Conservation (phyloP, 441 rosid genomes). For the Theobroma grandiflorum region DNA sequence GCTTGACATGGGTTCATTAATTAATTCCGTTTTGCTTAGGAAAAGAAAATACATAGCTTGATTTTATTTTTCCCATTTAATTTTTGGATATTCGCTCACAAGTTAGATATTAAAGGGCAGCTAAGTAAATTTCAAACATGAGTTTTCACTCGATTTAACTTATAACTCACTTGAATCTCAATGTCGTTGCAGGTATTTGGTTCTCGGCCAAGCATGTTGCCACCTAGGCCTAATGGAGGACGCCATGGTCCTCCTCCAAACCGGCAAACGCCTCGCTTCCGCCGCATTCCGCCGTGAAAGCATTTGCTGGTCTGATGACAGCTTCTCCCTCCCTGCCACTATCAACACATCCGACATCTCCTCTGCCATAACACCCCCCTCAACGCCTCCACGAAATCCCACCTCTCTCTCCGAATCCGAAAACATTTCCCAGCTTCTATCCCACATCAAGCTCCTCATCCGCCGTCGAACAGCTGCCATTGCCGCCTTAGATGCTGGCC, state of each 20-base stretch:
- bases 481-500: conserved; percentile 82
- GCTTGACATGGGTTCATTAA: not conserved
- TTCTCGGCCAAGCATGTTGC: conserved; percentile 93
- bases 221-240: conserved; percentile 96
- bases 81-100: too few relatives aligned
- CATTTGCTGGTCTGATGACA: conserved; percentile 84
- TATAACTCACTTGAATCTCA: conserved; percentile 1
- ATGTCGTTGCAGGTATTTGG: conserved; percentile 64
- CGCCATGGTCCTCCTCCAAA: conserved; percentile 93
- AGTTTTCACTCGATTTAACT: not conserved
- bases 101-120: not conserved
- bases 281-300: conserved; percentile 94
- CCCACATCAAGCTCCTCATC: conserved; percentile 83
- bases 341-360: conserved; percentile 38
- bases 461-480: conserved; percentile 88
- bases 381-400: conserved; percentile 58
- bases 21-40: not conserved
- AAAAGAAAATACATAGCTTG: not conserved
- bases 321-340: conserved; percentile 66
- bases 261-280: conserved; percentile 87
- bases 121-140: not conserved
- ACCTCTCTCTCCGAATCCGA: conserved; percentile 50
- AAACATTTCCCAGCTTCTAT: conserved; percentile 64
- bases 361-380: conserved; percentile 49
- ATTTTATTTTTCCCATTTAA: not conserved